Base-by-base conservation (phyloP, 805 yeast species). In the Ogataea nitratoaversa region DNA sequence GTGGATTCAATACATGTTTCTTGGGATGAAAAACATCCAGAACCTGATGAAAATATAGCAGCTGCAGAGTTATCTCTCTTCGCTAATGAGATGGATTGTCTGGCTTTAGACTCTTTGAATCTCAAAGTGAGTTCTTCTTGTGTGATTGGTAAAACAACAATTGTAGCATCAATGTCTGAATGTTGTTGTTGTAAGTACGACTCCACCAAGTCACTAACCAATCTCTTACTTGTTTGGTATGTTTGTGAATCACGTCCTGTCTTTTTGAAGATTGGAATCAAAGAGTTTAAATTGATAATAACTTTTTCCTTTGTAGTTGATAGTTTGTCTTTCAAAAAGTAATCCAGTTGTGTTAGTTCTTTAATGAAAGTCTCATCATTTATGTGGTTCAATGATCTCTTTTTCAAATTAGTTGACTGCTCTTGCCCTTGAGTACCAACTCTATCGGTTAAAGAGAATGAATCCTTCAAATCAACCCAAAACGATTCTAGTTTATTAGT, bases 1-100 rank as follows among this genome's bases (percentile, higher is more conserved):
- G 82, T 76, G 18, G 67, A 57, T 4, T 59, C 64, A 38, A 66
- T 53, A 56, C 84, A 78, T 1, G 68, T 62, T 38, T 67, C 75
- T 50, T 74, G 71, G 18, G 73, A 57, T 11, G 60, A 23, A 48
- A 62, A 76, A 44, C 76, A 72, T 3, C 42, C 42, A 28, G 38
- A n/a, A 3, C 50, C 41, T 1, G 41, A 29, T 19, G 40, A 30
- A 39, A 51, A 44, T 28, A 38, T 44, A 31, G 37, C 31, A 23
- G 41, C 41, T 30, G 41, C 41, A 7, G 22, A 5, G 46, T 12
- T 29, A 16, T 53, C 52, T 56, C 63, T 48, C 40, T 43, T 48
- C 30, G 37, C 49, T 49, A 54, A 42, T 8, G 47, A 41, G 24
- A 44, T 29, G n/a, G 37, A 30, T 33, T 41, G 34, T 14, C 27